Evolutionary conservation across 306 rosid species (phyloP).

Genomic region (Crotalaria pallida): DNA sequence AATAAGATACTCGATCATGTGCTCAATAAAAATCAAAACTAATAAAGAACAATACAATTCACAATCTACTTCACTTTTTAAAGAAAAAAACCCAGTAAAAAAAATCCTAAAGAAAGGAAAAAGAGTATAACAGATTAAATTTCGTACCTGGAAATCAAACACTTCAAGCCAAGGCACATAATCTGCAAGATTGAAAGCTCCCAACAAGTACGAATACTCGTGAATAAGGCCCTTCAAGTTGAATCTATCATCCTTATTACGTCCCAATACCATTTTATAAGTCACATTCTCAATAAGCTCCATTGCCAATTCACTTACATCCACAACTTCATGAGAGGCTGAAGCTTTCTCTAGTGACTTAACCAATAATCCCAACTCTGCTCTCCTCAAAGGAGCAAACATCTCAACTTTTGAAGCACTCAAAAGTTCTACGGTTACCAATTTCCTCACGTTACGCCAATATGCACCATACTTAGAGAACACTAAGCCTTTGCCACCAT

Average conservation of each 20-base stretch:
- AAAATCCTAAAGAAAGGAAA: too few relatives aligned
- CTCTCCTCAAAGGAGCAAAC: slow-evolving; percentile 22
- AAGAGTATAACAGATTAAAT: too few relatives aligned
- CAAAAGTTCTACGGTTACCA: slow-evolving; percentile 21
- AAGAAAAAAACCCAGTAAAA: too few relatives aligned
- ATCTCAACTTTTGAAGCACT: slow-evolving; percentile 14
- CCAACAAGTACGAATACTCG: neutral
- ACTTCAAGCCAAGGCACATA: slow-evolving; percentile 14
- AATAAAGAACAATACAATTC: too few relatives aligned
- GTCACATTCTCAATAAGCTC: neutral
- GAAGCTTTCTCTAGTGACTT: neutral
- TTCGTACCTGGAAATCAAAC: slow-evolving; percentile 23
- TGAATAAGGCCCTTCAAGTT: slow-evolving; percentile 2
- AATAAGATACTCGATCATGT: too few relatives aligned
- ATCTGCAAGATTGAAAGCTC: slow-evolving; percentile 18
- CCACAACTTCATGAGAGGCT: neutral
- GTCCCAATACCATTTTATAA: slow-evolving; percentile 11
- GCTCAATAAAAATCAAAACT: too few relatives aligned
- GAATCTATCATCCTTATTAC: neutral
- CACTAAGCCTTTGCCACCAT: slow-evolving; percentile 19
- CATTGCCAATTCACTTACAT: neutral
- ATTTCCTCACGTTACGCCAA: slow-evolving; percentile 38
- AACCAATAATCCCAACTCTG: neutral
- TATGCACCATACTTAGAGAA: slow-evolving; percentile 25
- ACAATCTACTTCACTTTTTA: too few relatives aligned